These are phyloP conservation scores for Scutellaria minor DNA, from an alignment of 257 asterid species.

Conservation along the genomic window DNA sequence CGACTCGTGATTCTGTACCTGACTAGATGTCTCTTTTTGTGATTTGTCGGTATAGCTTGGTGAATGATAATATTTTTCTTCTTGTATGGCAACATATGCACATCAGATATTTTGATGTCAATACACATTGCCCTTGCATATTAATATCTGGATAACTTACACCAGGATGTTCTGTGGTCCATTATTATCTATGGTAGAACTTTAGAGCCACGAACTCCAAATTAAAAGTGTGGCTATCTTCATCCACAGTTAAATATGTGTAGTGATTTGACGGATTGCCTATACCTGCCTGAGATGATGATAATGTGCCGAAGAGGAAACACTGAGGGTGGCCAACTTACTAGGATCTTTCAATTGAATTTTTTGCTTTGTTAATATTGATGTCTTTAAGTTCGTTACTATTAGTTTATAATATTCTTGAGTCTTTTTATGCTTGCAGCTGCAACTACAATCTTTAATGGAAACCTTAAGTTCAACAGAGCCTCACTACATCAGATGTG, in stretches of 20 bases:
- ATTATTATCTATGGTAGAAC: slow-evolving; percentile 10
- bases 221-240: background rate
- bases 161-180: background rate
- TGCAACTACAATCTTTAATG: slow-evolving; percentile 90
- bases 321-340: background rate
- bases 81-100: background rate
- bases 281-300: slow-evolving; percentile 9
- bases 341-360: background rate
- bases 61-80: background rate
- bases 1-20: background rate
- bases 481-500: slow-evolving; percentile 94
- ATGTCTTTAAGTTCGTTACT: background rate
- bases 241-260: background rate
- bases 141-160: background rate
- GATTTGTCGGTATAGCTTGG: background rate
- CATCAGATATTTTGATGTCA: background rate
- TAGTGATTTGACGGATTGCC: slow-evolving; percentile 1
- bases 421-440: slow-evolving; percentile 54
- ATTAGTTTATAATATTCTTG: background rate
- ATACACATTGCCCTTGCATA: background rate
- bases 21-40: background rate
- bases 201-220: background rate
- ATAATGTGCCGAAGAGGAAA: slow-evolving; percentile 21
- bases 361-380: slow-evolving; percentile 4
- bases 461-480: slow-evolving; percentile 83